Percentiles rank a stretch among this genome's conserved stretches.
phyloP scores from a whole-genome alignment of 768 basidiomycete species.

The Strobilomyces echinocephalus region DNA sequence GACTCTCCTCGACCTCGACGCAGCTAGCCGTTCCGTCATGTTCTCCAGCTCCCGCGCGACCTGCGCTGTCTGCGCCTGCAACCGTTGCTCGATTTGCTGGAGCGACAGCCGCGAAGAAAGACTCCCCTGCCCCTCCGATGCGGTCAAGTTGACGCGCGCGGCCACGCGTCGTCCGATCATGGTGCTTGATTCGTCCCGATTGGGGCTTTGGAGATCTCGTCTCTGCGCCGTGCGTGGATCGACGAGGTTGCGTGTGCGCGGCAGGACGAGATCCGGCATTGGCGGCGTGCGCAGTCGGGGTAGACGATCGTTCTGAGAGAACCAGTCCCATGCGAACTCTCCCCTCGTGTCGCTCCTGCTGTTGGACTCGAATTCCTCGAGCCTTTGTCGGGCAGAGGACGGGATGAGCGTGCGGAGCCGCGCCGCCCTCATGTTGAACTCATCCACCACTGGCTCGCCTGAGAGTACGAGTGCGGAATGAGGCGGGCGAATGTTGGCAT shows the following conservation, averaged over 20 bases:
- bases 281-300: slow-evolving; percentile 27
- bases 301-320: slow-evolving; percentile 16
- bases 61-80: slow-evolving; percentile 28
- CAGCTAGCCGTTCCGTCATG: slow-evolving; percentile 27
- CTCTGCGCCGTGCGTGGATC: slow-evolving; percentile 17
- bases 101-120: slow-evolving; percentile 19
- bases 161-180: slow-evolving; percentile 35
- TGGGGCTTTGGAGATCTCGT: slow-evolving; percentile 17
- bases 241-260: slow-evolving; percentile 10
- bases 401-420: slow-evolving; percentile 29
- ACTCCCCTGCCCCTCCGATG: slow-evolving; percentile 15
- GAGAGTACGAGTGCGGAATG: slow-evolving; percentile 31
- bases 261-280: slow-evolving; percentile 26
- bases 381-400: slow-evolving; percentile 29
- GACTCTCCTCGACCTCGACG: slow-evolving; percentile 22
- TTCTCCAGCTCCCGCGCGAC: slow-evolving; percentile 31
- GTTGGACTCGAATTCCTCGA: slow-evolving; percentile 29
- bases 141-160: slow-evolving; percentile 23
- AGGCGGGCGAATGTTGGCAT: slow-evolving; percentile 25
- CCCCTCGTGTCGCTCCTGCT: slow-evolving; percentile 8
- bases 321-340: slow-evolving; percentile 20
- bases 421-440: slow-evolving; percentile 26
- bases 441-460: slow-evolving; percentile 22
- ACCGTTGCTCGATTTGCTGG: slow-evolving; percentile 26
- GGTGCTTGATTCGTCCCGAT: slow-evolving; percentile 29